Base-by-base conservation (phyloP, 1,284 basidiomycete species). In the Rhodotorula sp. region DNA sequence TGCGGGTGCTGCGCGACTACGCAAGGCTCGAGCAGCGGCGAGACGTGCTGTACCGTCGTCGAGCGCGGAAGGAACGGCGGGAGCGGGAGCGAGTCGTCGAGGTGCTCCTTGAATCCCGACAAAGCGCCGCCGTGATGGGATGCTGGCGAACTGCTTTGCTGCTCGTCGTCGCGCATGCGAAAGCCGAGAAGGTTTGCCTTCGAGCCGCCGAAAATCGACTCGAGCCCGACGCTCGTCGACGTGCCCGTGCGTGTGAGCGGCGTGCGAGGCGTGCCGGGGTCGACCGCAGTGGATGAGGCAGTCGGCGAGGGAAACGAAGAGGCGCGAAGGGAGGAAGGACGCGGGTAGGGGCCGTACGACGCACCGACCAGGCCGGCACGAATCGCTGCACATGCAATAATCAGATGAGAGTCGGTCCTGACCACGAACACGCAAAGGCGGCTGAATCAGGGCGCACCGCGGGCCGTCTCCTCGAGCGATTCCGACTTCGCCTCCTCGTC, bases 1-100 rank as follows among this genome's bases (percentile, higher is more conserved):
- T 21, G 58, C 27, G 16, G 27, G 25, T 34, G 25, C 25, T 73
- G 65, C 80, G 82, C 53, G 81, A 81, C 45, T 83, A 81, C 60
- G 80, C 78, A 44, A 72, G 77, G 58, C 78, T 77, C 72, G 77
- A 78, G 19, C 45, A 45, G 12, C 45, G 58, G n/a, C 8, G 19
- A 17, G 14, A 48, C 42, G 16, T 54, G 45, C 25, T 25, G 21
- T 19, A 25, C 13, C 17, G 58, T 17, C 17, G 17, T 13, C 23
- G 45, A 48, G 25, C 25, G 25, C 16, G 46, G 25, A 16, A 46
- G 45, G 25, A 34, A 17, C 17, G 45, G 46, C 8, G 45, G 12
- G 25, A 34, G 45, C 16, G 48, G 16, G 46, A n/a, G 1, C n/a
- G n/a, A 3, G 25, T 23, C 45, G 42, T 44, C 8, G 44, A 50